Percentiles rank a stretch among this genome's conserved stretches.
These are phyloP conservation scores for Pseudogymnoascus pannorum DNA, from an alignment of 2,329 filamentous ascomycete species.

Conservation along the genomic window DNA sequence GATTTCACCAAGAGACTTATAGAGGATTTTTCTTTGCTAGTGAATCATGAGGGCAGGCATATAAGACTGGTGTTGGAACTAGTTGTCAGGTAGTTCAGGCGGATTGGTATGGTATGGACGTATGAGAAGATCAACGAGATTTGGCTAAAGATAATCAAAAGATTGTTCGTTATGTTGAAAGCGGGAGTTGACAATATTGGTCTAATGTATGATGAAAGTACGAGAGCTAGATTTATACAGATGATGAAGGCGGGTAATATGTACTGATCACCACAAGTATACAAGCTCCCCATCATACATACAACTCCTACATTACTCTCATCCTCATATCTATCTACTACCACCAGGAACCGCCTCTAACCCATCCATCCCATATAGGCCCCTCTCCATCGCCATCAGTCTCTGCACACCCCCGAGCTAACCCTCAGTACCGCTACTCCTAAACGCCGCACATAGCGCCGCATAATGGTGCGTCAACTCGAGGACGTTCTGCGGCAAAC, in stretches of 20 bases:
- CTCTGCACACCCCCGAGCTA: not conserved
- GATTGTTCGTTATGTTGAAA: not conserved
- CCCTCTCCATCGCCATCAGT: not conserved
- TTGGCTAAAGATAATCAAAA: not conserved
- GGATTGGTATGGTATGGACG: not conserved
- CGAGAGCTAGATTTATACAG: not conserved
- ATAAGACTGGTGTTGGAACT: not conserved
- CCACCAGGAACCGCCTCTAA: not conserved
- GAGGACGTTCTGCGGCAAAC: slow-evolving; percentile 82
- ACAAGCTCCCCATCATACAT: not conserved
- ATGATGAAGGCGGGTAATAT: not conserved
- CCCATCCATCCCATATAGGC: not conserved
- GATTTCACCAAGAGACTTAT: not conserved
- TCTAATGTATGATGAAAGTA: not conserved
- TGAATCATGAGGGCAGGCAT: not conserved
- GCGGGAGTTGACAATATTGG: not conserved
- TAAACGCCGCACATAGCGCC: slow-evolving; percentile 86
- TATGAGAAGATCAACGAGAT: not conserved
- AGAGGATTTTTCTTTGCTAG: not conserved
- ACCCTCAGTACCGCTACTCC: slow-evolving; percentile 64
- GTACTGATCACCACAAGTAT: not conserved
- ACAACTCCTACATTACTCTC: slow-evolving; percentile 9
- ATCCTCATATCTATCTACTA: slow-evolving; percentile 14
- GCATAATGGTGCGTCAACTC: slow-evolving; percentile 96
- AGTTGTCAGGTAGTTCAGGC: not conserved